A percentile compares a stretch with the other conserved stretches of the same genome.
phyloP scores from a whole-genome alignment of 768 basidiomycete species.

The Hemileccinum rubropunctum region DNA sequence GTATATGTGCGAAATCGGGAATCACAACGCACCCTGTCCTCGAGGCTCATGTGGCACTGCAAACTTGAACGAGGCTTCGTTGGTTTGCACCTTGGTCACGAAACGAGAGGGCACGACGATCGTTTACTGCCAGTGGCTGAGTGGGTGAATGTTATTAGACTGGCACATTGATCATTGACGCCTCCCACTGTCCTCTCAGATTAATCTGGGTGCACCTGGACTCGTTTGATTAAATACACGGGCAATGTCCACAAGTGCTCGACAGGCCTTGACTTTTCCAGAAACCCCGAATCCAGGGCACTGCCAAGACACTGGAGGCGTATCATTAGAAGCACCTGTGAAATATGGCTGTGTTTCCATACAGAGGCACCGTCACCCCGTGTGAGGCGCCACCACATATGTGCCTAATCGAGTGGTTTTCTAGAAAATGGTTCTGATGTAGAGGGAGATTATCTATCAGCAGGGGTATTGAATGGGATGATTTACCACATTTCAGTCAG shows the following conservation, averaged over 20 bases:
- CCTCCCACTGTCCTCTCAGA: neutral
- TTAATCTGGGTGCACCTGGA: neutral
- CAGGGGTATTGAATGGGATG: too few species aligned
- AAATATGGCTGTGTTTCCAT: conserved; percentile 3
- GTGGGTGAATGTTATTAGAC: neutral
- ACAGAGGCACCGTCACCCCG: neutral
- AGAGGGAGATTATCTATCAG: neutral
- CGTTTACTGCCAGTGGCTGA: conserved; percentile 4
- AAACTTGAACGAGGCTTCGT: neutral
- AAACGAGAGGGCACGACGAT: conserved; percentile 1
- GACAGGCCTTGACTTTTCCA: neutral
- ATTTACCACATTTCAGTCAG: too few species aligned
- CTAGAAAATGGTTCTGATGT: neutral
- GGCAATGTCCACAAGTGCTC: neutral
- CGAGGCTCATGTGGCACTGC: conserved; percentile 4
- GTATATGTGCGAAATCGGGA: neutral
- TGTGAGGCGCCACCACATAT: neutral
- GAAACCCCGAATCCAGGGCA: neutral
- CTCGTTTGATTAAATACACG: neutral
- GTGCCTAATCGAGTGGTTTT: neutral
- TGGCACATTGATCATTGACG: neutral
- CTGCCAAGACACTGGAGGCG: conserved; percentile 9
- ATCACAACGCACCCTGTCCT: conserved; percentile 16
- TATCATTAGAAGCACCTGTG: neutral
- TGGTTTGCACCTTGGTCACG: neutral